Percentiles rank a stretch among this genome's conserved stretches.
These are phyloP conservation scores for Beta corolliflora DNA, from an alignment of 179 eudicot genomes.

Conservation along the genomic window DNA sequence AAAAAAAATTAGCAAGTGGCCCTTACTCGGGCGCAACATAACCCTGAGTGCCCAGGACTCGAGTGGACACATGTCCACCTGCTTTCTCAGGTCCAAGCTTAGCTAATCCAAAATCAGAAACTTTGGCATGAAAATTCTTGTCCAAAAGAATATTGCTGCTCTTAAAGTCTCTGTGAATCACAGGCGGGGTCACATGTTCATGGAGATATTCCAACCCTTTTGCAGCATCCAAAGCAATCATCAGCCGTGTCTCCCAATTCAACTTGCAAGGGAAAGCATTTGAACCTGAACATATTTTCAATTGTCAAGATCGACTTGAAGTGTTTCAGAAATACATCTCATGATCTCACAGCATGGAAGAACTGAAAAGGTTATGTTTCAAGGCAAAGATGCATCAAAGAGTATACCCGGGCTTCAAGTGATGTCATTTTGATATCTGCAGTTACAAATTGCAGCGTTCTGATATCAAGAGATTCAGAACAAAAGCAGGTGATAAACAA, in stretches of 20 bases:
- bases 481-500: not conserved
- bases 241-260: conserved; percentile 77
- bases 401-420: not conserved
- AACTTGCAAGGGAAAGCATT: conserved; percentile 46
- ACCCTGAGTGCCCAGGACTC: conserved; percentile 96
- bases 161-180: conserved; percentile 90
- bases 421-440: not conserved
- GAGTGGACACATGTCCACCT: conserved; percentile 91
- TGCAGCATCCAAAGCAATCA: conserved; percentile 91
- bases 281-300: conserved; percentile 44
- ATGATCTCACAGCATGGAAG: not conserved
- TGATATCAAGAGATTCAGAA: not conserved
- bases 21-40: conserved; percentile 96
- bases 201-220: conserved; percentile 96
- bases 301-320: not conserved
- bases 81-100: conserved; percentile 92
- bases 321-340: not conserved
- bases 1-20: not conserved
- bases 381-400: not conserved
- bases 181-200: conserved; percentile 90
- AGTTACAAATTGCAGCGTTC: not conserved
- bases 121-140: conserved; percentile 77
- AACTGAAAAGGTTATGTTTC: not conserved
- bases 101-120: conserved; percentile 95
- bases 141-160: conserved; percentile 93